Base-by-base conservation (phyloP, 345 rosid species). In the thale cress (Arabidopsis thaliana) region DNA sequence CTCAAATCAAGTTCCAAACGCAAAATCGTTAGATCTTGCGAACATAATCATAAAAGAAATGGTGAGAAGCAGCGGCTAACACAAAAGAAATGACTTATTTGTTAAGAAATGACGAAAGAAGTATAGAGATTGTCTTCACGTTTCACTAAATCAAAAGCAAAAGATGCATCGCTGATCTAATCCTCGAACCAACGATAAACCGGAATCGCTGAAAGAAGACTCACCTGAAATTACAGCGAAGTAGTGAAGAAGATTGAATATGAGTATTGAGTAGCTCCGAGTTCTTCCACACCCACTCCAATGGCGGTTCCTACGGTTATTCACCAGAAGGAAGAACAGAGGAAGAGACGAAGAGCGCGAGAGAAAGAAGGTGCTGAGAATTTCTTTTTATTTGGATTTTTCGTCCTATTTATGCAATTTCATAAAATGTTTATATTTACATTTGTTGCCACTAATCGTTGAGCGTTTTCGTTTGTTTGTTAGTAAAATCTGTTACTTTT, bases 281-380 rank as follows among this genome's bases (percentile, higher is more conserved):
- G 49, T 71, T 24, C 42, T 51, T 3, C 23, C 52, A 68, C 38
- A 37, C 28, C 7, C 11, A 14, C 24, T 48, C 8, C 57, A 58
- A 66, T 62, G 79, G 81, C 74, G 74, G 25, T 48, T 48, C 52
- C 24, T 20, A 48, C 11, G 52, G 24, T 48, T 20, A 12, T 77
- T 68, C 52, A 73, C 65, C 71, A 25, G 34, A 28, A 50, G 14
- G 56, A 50, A 9, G 32, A 51, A 51, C 55, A 3, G 55, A 12
- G 22, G 9, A 59, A 53, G 67, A 50, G 64, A 40, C 64, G 28
- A 22, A 46, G 24, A 37, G 24, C 3, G 14, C 3, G 24, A 28
- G 36, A 28, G 16, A 52, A 36, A 9, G 20, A 28, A 28, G 5
- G 7, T 33, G 68, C 57, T 48, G 24, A 41, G 23, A 4, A 2